Evolutionary conservation across 306 rosid species (phyloP).

Genomic region (Cucurbita maxima): DNA sequence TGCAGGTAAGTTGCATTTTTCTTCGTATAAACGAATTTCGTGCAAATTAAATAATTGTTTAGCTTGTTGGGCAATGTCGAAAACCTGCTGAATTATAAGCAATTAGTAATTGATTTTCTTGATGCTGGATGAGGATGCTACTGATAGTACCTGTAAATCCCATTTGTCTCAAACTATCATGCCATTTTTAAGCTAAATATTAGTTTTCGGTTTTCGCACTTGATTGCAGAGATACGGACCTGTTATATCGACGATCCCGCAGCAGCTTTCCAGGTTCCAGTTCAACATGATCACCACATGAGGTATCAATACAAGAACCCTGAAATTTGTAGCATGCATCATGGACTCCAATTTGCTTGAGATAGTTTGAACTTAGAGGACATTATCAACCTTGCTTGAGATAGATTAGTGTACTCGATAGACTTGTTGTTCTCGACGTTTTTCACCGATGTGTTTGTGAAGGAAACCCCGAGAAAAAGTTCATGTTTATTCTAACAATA

Average conservation of each 20-base stretch:
- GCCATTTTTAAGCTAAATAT: neutral
- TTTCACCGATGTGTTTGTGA: neutral
- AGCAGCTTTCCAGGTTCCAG: constrained; percentile 95
- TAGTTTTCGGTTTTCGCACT: neutral
- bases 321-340: neutral
- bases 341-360: neutral
- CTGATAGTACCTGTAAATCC: neutral
- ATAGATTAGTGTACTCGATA: neutral
- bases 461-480: neutral
- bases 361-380: neutral
- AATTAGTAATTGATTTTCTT: neutral
- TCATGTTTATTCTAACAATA: neutral
- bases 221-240: constrained; percentile 86
- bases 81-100: neutral
- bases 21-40: neutral
- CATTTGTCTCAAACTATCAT: neutral
- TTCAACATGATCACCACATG: constrained; percentile 87
- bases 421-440: neutral
- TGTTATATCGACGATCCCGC: constrained; percentile 94
- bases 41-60: neutral
- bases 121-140: neutral
- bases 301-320: neutral
- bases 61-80: neutral
- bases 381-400: constrained; percentile 1
- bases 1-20: constrained; percentile 45